Base-by-base conservation (phyloP, 768 basidiomycete species). In the Imleria badia region DNA sequence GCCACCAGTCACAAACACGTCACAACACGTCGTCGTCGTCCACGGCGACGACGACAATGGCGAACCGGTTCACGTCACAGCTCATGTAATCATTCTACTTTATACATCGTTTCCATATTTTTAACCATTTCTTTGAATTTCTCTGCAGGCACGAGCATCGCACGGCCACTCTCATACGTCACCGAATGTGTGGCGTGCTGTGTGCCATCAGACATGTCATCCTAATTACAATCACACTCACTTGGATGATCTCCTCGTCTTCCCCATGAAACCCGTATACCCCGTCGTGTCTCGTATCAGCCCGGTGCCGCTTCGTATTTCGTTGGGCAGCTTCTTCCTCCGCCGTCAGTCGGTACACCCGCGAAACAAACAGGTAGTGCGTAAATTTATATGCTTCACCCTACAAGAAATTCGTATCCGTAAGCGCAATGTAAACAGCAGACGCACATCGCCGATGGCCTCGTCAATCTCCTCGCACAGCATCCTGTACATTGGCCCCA, bases 401-500 rank as follows among this genome's bases (percentile, higher is more conserved):
- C 81, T 79, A 26, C 45, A 30, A 23, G n/a, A 22, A 14, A 39
- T 43, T 19, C 8, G 20, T 20, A 48, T 47, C 45, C 20, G 52
- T 48, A 40, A 10, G 0, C 10, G 6, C n/a, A 19, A 23, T 12
- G 17, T 41, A 14, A 40, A 33, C 4, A 30, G 17, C 52, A 48
- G 1, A 75, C 82, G 49, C 53, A 88, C 91, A 46, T 87, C 84
- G 45, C 80, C 76, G 35, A 81, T 71, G 4, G 89, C 90, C 75
- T 78, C 83, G 35, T 83, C 75, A n/a, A 97, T 75, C 69, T 99
- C 96, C 44, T 90, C 85, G 0, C 77, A 73, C 22, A 98, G 78
- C 89, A 98, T 94, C 41, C 78, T 78, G 70, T 95, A 98, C 86
- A 97, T 88, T 1, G 93, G 94, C 6, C 94, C 89, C 10, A 95